Base-by-base conservation (phyloP, 805 yeast genomes). In the Candida chauliodis region DNA sequence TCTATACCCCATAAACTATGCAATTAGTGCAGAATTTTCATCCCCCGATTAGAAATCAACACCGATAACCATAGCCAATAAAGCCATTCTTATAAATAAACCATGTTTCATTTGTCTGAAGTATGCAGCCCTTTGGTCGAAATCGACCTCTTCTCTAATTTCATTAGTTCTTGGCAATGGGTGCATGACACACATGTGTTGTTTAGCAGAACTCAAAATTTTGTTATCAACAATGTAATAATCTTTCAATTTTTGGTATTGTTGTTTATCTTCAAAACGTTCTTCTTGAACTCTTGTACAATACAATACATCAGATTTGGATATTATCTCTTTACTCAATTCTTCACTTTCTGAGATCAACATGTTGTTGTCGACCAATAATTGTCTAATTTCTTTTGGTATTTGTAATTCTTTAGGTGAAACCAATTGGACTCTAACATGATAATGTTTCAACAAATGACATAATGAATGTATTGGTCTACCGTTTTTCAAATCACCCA, bases 31-130 rank as follows among this genome's bases (percentile, higher is more conserved):
- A n/a, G 33, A 15, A 22, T 22, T 17, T 20, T 17, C 8, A 37
- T 24, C 33, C 39, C 41, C 41, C 36, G 36, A 31, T 48, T 69
- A 85, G 48, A 83, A 79, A 60, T 88, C 96, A 55, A 87, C 89
- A 58, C 98, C 98, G 66, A 93, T 81, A 47, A 95, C 99, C 95
- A 93, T 84, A 40, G 98, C 96, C 59, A 93, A 76, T 53, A 93
- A 73, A 8, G 99, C 99, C 99, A 93, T 93, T 76, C 99, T 89
- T 33, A 95, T 96, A 59, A 83, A 93, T 62, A 93, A 75, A 45
- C 99, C 99, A 61, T 93, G 91, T 66, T 95, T 84, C 99, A 93
- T 93, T 75, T 93, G 98, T 79, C 99, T 85, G 77, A 93, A 93
- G 73, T 93, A 93, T 43, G 99, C 98, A 49, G 99, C 98, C 66